Percentiles rank a stretch among this genome's conserved stretches.
phyloP scores from a whole-genome alignment of 805 yeast genomes.

The Wickerhamiella sergipiensis region DNA sequence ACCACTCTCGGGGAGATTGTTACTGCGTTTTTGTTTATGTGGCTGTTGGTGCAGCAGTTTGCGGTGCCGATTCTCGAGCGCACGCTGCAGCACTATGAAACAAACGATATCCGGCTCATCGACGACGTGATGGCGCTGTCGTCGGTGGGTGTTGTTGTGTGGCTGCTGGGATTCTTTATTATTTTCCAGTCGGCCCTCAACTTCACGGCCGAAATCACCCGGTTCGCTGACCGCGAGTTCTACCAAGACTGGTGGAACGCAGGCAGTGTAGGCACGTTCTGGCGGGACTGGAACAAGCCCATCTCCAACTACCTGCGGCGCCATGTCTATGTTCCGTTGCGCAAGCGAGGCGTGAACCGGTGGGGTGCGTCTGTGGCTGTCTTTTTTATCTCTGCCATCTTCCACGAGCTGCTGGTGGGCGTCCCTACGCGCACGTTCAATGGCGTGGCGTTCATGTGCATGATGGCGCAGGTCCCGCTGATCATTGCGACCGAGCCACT shows the following conservation, averaged over 20 bases:
- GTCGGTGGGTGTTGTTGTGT: conserved; percentile 29
- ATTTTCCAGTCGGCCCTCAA: conserved; percentile 32
- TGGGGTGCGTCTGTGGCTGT: conserved; percentile 25
- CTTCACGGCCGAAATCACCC: conserved; percentile 31
- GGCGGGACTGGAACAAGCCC: conserved; percentile 36
- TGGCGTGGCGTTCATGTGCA: conserved; percentile 33
- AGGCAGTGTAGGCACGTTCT: conserved; percentile 34
- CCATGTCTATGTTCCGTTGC: conserved; percentile 30
- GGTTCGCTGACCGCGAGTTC: conserved; percentile 34
- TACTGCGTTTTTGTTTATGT: conserved; percentile 22
- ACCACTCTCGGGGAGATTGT: conserved; percentile 27
- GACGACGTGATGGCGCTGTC: conserved; percentile 29
- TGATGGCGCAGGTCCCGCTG: conserved; percentile 33
- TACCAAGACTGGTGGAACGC: conserved; percentile 40
- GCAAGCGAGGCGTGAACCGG: conserved; percentile 24
- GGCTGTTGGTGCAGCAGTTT: conserved; percentile 30
- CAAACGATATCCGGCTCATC: conserved; percentile 18
- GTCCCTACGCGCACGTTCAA: conserved; percentile 34
- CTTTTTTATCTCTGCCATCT: conserved; percentile 31
- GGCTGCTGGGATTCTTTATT: conserved; percentile 32
- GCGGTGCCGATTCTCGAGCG: conserved; percentile 32
- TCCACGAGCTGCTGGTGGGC: conserved; percentile 35
- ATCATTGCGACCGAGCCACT: conserved; percentile 30
- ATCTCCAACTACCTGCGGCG: conserved; percentile 31
- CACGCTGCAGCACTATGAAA: conserved; percentile 21